Evolutionary conservation across 1,284 basidiomycete species (phyloP), one percentile per base, ranked within the genome.

Genomic region (Ustanciosporium gigantosporum): DNA sequence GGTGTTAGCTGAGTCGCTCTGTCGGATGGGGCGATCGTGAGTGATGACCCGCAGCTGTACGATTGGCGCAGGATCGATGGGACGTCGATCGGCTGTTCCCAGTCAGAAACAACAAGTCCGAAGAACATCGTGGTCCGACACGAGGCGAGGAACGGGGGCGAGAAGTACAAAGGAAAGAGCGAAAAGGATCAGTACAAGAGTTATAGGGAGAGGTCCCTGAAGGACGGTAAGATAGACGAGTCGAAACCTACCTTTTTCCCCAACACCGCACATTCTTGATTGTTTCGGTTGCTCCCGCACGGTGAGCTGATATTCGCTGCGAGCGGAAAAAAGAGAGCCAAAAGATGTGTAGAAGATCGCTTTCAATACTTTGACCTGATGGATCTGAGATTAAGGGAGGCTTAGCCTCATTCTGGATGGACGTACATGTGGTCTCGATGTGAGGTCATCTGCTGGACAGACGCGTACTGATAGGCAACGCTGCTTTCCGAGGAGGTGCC

Each of bases 41-140:
- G 69, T 88, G 66, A 90, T 83, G 46, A 96, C 89, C 43, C 88
- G 86, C 6, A 97, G 84, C 79, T 94, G 91, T n/a, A 96, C 86
- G 77, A 96, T 93, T 13, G 93, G 93, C 0, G 91, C 91, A 0
- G 94, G 93, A 81, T 96, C 91, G 74, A 97, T 91, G 3, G 93
- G 91, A 23, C 93, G 83, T 29, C 92, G 84, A 81, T 96, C 90
- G 51, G 90, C 90, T 91, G 78, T 27, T 32, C 8, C 21, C 39
- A 16, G 20, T 11, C 11, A 29, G 27, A 29, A 14, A 35, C 14
- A 25, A 20, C 31, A 36, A 29, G 23, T 34, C n/a, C 36, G n/a
- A n/a, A n/a, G n/a, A n/a, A n/a, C n/a, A n/a, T n/a, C n/a, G n/a
- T n/a, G n/a, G n/a, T n/a, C n/a, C n/a, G n/a, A n/a, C n/a, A n/a